Conservation (phyloP, 768 basidiomycete species). For the Mycena kentingensis region DNA sequence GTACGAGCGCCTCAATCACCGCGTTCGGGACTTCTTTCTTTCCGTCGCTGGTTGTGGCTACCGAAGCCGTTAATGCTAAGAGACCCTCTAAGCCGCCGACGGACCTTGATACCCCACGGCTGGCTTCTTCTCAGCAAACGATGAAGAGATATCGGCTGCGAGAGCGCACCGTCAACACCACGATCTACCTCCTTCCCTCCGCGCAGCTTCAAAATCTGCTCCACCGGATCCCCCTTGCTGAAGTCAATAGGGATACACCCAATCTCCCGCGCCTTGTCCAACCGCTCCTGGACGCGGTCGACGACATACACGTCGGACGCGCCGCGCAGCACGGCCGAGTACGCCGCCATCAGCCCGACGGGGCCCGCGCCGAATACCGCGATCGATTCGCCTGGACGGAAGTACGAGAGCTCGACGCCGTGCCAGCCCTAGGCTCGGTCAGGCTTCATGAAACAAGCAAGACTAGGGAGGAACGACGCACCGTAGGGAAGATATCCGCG, state of each 20-base stretch:
- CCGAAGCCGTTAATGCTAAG: neutral
- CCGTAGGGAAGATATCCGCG: constrained; percentile 59
- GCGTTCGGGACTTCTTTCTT: constrained; percentile 59
- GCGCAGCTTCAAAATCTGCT: constrained; percentile 46
- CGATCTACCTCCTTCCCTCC: constrained; percentile 53
- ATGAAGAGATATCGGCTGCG: neutral
- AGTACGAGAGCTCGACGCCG: constrained; percentile 53
- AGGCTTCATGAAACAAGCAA: neutral
- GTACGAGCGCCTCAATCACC: constrained; percentile 52
- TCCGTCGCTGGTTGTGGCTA: constrained; percentile 51
- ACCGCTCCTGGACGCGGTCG: constrained; percentile 55
- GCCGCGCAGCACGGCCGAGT: constrained; percentile 53
- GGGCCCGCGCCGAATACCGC: constrained; percentile 57
- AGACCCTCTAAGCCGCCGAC: too few relatives aligned
- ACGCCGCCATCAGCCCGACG: constrained; percentile 60
- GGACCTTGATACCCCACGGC: constrained; percentile 55
- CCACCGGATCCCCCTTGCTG: constrained; percentile 46
- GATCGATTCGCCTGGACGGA: constrained; percentile 53
- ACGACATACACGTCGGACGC: constrained; percentile 57
- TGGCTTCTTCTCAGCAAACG: constrained; percentile 16
- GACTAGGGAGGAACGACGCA: constrained; percentile 23
- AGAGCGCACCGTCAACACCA: constrained; percentile 46
- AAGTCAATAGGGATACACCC: constrained; percentile 55
- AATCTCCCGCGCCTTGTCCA: constrained; percentile 53
- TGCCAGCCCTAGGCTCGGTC: constrained; percentile 55